These are phyloP conservation scores for Blastobotrys illinoisensis DNA, from an alignment of 1,139 yeast species.

Conservation along the genomic window DNA sequence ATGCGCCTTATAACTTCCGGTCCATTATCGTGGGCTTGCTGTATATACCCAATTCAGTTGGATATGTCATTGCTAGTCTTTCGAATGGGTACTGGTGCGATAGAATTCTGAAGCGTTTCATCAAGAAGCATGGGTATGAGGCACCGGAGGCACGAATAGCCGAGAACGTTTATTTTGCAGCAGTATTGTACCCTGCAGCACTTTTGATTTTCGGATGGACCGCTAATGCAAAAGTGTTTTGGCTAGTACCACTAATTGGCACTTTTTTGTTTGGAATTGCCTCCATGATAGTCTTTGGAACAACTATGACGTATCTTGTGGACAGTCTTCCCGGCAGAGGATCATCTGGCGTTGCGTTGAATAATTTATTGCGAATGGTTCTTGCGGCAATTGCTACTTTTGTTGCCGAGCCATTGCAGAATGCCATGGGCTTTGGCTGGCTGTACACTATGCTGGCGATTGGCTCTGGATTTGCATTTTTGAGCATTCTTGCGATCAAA, in stretches of 20 bases:
- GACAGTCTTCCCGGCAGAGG: slow-evolving; percentile 86
- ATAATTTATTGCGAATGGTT: slow-evolving; percentile 66
- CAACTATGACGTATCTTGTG: slow-evolving; percentile 73
- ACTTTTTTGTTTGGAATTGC: slow-evolving; percentile 79
- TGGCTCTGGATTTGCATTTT: slow-evolving; percentile 40
- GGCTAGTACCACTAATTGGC: slow-evolving; percentile 74
- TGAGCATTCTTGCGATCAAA: slow-evolving; percentile 47
- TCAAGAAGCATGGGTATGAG: slow-evolving; percentile 54
- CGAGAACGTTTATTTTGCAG: slow-evolving; percentile 65
- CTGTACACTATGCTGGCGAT: slow-evolving; percentile 60
- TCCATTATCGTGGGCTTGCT: slow-evolving; percentile 65
- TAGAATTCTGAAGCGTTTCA: slow-evolving; percentile 48
- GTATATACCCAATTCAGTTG: slow-evolving; percentile 77
- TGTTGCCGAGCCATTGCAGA: slow-evolving; percentile 62
- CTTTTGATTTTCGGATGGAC: slow-evolving; percentile 81
- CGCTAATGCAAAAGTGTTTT: slow-evolving; percentile 54
- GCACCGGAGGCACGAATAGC: slow-evolving; percentile 78
- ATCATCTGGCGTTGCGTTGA: slow-evolving; percentile 82
- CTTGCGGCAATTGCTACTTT: slow-evolving; percentile 76
- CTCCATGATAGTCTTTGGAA: slow-evolving; percentile 78
- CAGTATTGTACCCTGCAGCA: slow-evolving; percentile 56
- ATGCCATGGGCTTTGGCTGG: slow-evolving; percentile 60
- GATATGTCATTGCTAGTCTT: slow-evolving; percentile 67
- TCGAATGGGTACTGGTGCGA: slow-evolving; percentile 82
- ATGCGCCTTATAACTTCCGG: slow-evolving; percentile 63